Percentiles rank a stretch among this genome's conserved stretches.
Conservation (phyloP, 2,329 filamentous ascomycete genomes). For the Paecilomyces variotii region DNA sequence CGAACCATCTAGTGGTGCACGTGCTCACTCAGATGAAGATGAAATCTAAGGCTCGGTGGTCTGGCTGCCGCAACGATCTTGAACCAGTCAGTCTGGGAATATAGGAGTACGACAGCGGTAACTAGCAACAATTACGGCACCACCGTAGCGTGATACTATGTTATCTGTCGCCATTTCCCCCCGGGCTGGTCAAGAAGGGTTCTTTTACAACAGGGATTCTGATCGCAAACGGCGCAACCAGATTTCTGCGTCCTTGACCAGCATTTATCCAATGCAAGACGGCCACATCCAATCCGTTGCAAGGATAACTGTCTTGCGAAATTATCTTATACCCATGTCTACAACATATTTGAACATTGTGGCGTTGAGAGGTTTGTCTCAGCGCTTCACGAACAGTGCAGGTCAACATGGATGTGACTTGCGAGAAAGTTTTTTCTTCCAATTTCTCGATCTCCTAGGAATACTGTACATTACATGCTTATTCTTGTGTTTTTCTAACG, state of each 20-base stretch:
- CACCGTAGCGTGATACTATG: neutral
- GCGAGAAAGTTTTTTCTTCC: neutral
- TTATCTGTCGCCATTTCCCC: neutral
- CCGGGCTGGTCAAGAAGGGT: neutral
- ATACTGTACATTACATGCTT: neutral
- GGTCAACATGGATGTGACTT: neutral
- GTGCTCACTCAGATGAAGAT: neutral
- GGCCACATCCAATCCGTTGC: neutral
- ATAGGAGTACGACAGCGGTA: neutral
- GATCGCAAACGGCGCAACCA: neutral
- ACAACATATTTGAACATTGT: neutral
- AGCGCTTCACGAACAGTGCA: neutral
- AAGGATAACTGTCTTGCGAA: neutral
- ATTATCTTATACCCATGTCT: neutral
- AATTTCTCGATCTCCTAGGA: neutral
- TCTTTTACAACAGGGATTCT: neutral
- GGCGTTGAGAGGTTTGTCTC: neutral
- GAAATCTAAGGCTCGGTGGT: neutral
- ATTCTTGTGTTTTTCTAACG: neutral
- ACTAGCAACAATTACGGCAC: neutral
- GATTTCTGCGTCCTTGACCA: neutral
- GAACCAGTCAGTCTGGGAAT: neutral
- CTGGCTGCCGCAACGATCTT: neutral
- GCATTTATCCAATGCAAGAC: neutral
- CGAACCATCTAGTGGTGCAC: slow-evolving; percentile 8